Conservation (phyloP, 495 filamentous ascomycete species). For the Xylaria flabelliformis region DNA sequence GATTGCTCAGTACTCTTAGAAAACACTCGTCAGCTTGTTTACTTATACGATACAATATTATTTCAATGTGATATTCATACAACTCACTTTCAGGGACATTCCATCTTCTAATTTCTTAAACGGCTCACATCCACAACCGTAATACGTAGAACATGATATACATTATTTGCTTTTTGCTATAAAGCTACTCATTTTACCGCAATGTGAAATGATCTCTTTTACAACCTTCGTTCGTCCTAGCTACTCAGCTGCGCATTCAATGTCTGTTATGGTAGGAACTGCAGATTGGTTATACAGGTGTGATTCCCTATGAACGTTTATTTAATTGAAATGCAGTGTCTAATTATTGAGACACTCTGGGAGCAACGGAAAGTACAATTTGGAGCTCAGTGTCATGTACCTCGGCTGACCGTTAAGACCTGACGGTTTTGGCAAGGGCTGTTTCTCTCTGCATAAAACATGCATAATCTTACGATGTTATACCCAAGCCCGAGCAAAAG, state of each 20-base stretch:
- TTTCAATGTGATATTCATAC: neutral
- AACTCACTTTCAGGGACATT: neutral
- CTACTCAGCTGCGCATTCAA: neutral
- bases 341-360: neutral
- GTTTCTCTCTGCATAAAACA: neutral
- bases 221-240: neutral
- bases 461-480: neutral
- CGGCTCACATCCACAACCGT: neutral
- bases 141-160: neutral
- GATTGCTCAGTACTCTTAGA: neutral
- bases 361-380: neutral
- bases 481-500: neutral
- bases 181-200: neutral
- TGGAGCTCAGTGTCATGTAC: neutral
- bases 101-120: neutral
- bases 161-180: neutral
- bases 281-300: neutral
- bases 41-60: neutral
- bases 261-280: neutral
- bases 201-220: neutral
- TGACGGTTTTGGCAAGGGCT: neutral
- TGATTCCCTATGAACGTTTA: neutral
- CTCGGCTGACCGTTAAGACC: neutral
- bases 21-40: neutral
- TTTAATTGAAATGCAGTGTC: neutral